Evolutionary conservation across 768 basidiomycete species (phyloP).

Genomic region (Calocera viscosa): DNA sequence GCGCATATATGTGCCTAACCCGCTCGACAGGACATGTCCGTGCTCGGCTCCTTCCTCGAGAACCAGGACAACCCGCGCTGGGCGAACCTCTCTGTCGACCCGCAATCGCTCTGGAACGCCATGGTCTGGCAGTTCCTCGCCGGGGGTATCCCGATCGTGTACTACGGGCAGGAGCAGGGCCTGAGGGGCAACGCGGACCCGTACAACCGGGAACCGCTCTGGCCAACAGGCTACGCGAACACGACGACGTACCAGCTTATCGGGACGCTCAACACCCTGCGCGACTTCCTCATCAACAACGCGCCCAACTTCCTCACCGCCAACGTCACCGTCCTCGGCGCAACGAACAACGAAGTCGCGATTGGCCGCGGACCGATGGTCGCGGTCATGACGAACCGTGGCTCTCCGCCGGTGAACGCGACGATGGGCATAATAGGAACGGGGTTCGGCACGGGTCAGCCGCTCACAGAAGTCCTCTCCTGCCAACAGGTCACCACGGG

Average conservation of each 20-base stretch:
- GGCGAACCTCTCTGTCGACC: constrained; percentile 58
- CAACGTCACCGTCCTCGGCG: constrained; percentile 10
- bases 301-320: constrained; percentile 11
- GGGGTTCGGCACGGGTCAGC: neutral
- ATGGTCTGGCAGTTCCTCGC: constrained; percentile 64
- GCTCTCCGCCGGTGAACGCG: constrained; percentile 2
- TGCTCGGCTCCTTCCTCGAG: constrained; percentile 66
- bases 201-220: constrained; percentile 66
- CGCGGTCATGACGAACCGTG: constrained; percentile 12
- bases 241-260: constrained; percentile 48
- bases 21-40: constrained; percentile 24
- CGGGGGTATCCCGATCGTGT: constrained; percentile 73
- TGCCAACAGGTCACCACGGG: neutral
- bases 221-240: constrained; percentile 53
- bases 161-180: constrained; percentile 69
- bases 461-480: neutral
- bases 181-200: constrained; percentile 55
- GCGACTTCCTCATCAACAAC: constrained; percentile 8
- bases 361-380: constrained; percentile 16
- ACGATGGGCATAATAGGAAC: neutral
- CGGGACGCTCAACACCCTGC: constrained; percentile 46
- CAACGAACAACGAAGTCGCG: constrained; percentile 12
- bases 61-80: constrained; percentile 69
- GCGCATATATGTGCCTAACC: neutral
- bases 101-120: constrained; percentile 58